These are phyloP conservation scores for Ogataea philodendri DNA, from an alignment of 805 yeast genomes.

Conservation along the genomic window DNA sequence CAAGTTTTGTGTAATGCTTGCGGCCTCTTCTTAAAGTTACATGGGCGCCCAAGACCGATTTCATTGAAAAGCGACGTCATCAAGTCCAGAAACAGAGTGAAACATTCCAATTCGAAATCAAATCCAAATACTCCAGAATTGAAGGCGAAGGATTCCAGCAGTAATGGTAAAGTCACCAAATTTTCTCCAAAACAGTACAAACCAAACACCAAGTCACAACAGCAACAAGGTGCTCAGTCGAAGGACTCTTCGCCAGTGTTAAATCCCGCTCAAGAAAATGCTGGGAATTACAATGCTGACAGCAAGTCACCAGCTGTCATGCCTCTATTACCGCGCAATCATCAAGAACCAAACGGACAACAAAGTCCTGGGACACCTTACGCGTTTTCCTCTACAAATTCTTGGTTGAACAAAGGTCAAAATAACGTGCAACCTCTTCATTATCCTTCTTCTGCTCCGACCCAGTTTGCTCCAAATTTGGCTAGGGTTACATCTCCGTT, in stretches of 20 bases:
- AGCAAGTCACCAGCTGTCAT: slow-evolving; percentile 38
- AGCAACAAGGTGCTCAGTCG: slow-evolving; percentile 11
- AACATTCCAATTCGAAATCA: slow-evolving; percentile 43
- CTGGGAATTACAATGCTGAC: slow-evolving; percentile 5
- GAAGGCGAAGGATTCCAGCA: slow-evolving; percentile 44
- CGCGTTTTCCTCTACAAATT: slow-evolving; percentile 28
- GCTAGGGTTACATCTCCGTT: slow-evolving; percentile 65
- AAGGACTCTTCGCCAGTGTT: slow-evolving; percentile 22
- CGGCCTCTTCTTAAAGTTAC: slow-evolving; percentile 83
- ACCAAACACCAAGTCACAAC: slow-evolving; percentile 28
- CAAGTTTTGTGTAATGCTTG: slow-evolving; percentile 93
- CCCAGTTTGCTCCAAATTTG: slow-evolving; percentile 66
- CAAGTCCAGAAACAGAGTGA: slow-evolving; percentile 84
- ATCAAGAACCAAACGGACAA: slow-evolving; percentile 21
- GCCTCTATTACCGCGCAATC: slow-evolving; percentile 41
- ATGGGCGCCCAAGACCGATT: slow-evolving; percentile 91
- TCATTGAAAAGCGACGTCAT: slow-evolving; percentile 89
- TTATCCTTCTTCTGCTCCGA: slow-evolving; percentile 67
- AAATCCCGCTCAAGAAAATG: slow-evolving; percentile 14
- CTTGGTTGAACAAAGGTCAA: slow-evolving; percentile 31
- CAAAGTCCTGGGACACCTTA: slow-evolving; percentile 30
- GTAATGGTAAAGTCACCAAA: slow-evolving; percentile 28
- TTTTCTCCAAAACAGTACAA: slow-evolving; percentile 39
- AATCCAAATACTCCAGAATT: slow-evolving; percentile 57
- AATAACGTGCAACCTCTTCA: slow-evolving; percentile 51